Base-by-base conservation (phyloP, 1,139 yeast genomes). In the Oligophagozyma castellii region DNA sequence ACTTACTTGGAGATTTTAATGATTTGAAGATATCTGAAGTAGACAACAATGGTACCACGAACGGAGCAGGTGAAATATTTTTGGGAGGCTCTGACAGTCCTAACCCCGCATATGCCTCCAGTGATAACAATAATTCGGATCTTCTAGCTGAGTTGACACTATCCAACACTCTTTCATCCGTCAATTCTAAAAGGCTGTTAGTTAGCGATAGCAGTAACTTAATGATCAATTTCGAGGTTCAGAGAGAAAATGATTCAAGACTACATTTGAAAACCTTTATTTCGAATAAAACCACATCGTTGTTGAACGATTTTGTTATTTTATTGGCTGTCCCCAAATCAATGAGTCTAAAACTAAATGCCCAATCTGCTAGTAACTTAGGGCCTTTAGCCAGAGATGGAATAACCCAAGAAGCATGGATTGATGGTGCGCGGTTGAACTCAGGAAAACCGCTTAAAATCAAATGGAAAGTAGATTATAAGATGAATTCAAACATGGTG, bases 241-340 rank as follows among this genome's bases (percentile, higher is more conserved):
- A 48, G 3, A 48, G 55, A 30, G 48, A 56, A 16, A 51, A 68
- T 1, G 51, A 62, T 13, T 44, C 53, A 16, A 51, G 58, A 4
- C 45, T 65, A 5, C 51, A 57, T 19, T 59, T 70, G 21, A 70
- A 70, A 7, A 65, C 65, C 3, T 36, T 40, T 26, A 63, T 67
- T 37, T 52, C 71, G 8, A 72, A 69, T 46, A 46, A 55, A 36
- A 59, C 49, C 36, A 57, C 56, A 42, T 61, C 61, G 35, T 63
- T 63, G 40, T 62, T 70, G 34, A 56, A 62, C 30, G 63, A 66
- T 34, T 55, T 86, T 29, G 70, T 70, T 43, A 73, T 81, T 47
- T 65, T 77, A 50, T 58, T 83, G 31, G 95, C 96, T 0, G 93
- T 78, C 20, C 92, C 95, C 28, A 80, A 78, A 49, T 52, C 67